Conservation (phyloP, 2,329 filamentous ascomycete species). For the Didymella segeticola region DNA sequence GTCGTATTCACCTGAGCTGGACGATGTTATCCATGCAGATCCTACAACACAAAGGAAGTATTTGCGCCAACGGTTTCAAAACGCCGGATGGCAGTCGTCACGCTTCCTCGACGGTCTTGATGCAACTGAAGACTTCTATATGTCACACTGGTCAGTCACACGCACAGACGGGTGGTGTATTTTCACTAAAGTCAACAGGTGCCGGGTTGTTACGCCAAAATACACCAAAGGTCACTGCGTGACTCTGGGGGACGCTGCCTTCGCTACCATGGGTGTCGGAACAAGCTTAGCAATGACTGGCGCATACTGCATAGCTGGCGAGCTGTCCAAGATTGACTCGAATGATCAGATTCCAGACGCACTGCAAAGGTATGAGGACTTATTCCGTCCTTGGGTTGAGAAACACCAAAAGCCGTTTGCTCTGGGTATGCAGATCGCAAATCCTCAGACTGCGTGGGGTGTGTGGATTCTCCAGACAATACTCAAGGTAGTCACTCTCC, state of each 20-base stretch:
- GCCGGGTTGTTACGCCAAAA: conserved; percentile 53
- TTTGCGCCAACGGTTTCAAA: conserved; percentile 43
- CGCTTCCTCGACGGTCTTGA: conserved; percentile 54
- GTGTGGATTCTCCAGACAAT: conserved; percentile 29
- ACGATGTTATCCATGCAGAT: conserved; percentile 36
- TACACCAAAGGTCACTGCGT: conserved; percentile 59
- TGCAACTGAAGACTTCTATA: conserved; percentile 27
- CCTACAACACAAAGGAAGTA: conserved; percentile 52
- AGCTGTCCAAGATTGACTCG: conserved; percentile 36
- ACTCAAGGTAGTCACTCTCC: conserved; percentile 14
- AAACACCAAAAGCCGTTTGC: conserved; percentile 17
- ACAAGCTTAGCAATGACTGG: conserved; percentile 48
- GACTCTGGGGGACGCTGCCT: conserved; percentile 62
- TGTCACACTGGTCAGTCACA: not conserved
- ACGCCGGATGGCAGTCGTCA: conserved; percentile 55
- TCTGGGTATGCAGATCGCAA: conserved; percentile 32
- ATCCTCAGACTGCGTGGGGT: conserved; percentile 42
- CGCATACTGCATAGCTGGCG: conserved; percentile 50
- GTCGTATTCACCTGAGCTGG: conserved; percentile 19
- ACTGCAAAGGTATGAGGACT: conserved; percentile 30
- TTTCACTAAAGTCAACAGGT: conserved; percentile 49
- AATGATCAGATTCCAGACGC: conserved; percentile 28
- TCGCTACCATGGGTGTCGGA: conserved; percentile 41
- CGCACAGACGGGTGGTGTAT: not conserved
- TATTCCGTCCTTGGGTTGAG: conserved; percentile 25